Conservation (phyloP, 2,329 filamentous ascomycete species). For the Epichloe elymi region DNA sequence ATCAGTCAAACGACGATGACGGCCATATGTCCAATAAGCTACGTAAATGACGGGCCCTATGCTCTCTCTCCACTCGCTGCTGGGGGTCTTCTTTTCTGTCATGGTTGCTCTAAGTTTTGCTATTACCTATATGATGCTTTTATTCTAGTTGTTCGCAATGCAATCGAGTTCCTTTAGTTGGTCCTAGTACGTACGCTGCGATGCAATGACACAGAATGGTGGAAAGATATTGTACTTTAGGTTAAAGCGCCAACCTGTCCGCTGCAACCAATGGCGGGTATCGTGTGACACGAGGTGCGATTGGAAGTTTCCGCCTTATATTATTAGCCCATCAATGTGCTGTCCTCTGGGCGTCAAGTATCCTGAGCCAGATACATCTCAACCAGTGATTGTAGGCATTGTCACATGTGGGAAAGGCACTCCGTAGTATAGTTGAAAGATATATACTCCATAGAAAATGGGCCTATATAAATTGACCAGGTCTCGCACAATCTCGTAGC, state of each 20-base stretch:
- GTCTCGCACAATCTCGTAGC: too few relatives aligned
- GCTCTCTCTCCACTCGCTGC: background rate
- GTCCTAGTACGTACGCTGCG: background rate
- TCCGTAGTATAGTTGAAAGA: too few relatives aligned
- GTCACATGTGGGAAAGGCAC: too few relatives aligned
- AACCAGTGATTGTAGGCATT: too few relatives aligned
- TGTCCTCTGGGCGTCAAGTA: too few relatives aligned
- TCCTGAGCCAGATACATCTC: too few relatives aligned
- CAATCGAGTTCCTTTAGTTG: background rate
- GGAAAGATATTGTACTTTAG: background rate
- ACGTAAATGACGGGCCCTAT: background rate
- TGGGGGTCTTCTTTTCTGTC: background rate
- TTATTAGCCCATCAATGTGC: too few relatives aligned
- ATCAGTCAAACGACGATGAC: background rate
- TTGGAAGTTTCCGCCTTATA: too few relatives aligned
- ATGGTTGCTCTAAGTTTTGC: background rate
- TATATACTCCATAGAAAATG: too few relatives aligned
- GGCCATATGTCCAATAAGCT: background rate
- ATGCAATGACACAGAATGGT: background rate
- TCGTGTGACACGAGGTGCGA: too few relatives aligned
- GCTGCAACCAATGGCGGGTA: too few relatives aligned
- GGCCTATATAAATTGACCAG: too few relatives aligned
- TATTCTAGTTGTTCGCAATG: constrained; percentile 4
- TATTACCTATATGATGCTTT: constrained; percentile 4
- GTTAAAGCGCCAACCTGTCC: background rate